phyloP scores from a whole-genome alignment of 164 flowering plant genomes.

The Protea cynaroides region DNA sequence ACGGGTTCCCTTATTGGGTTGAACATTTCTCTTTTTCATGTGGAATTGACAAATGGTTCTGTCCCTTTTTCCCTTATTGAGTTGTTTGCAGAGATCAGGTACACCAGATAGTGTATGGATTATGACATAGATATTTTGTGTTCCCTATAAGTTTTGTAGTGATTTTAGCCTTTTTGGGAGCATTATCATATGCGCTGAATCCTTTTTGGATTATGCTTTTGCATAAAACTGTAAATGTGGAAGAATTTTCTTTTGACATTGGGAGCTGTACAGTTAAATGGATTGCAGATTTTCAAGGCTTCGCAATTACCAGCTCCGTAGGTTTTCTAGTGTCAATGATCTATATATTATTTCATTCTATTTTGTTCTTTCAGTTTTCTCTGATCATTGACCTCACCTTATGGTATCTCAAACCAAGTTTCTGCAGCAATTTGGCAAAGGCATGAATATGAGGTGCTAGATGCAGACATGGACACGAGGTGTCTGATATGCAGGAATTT shows the following conservation, averaged over 20 bases:
- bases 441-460: too few species aligned
- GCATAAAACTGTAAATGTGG: constrained; percentile 1
- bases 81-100: constrained; percentile 99
- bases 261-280: constrained; percentile 93
- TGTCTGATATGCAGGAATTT: too few species aligned
- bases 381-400: not conserved
- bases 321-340: constrained; percentile 43
- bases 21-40: too few species aligned
- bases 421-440: too few species aligned
- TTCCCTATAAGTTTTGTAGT: too few species aligned
- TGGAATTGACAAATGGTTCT: too few species aligned
- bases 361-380: not conserved
- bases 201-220: not conserved
- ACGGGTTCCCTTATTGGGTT: too few species aligned
- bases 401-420: not conserved
- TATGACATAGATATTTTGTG: not conserved
- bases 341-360: not conserved
- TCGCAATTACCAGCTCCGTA: constrained; percentile 79
- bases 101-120: not conserved
- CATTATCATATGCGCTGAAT: not conserved
- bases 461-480: too few species aligned
- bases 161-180: not conserved
- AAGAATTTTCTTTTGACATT: constrained; percentile 99
- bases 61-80: too few species aligned
- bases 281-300: constrained; percentile 88